phyloP scores from a whole-genome alignment of 129 eudicot species.

The Gnaphalium uliginosum region DNA sequence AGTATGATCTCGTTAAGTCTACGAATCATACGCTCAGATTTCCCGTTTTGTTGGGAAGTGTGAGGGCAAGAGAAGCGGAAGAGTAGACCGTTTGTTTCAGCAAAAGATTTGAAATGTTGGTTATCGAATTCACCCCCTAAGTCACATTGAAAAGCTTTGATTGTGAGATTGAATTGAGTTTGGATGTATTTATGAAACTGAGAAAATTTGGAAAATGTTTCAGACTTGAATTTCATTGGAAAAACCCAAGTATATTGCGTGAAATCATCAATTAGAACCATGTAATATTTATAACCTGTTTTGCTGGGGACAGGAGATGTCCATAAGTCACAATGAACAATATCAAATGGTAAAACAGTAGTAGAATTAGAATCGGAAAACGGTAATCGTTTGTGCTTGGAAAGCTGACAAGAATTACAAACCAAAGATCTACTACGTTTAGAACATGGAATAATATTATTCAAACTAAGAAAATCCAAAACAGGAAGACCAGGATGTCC shows the following conservation, averaged over 20 bases:
- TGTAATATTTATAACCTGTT: slow-evolving; percentile 1
- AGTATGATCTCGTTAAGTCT: not conserved
- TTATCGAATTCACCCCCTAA: slow-evolving; percentile 20
- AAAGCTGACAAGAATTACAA: not conserved
- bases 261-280: not conserved
- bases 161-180: not conserved
- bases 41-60: slow-evolving; percentile 19
- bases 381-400: not conserved
- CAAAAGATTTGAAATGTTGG: not conserved
- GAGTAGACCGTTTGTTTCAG: not conserved
- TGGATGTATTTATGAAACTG: not conserved
- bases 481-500: not conserved
- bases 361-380: not conserved
- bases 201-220: not conserved
- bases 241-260: not conserved
- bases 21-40: not conserved
- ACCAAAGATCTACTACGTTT: not conserved
- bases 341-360: not conserved
- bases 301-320: not conserved
- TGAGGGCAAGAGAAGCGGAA: slow-evolving; percentile 14
- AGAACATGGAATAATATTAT: not conserved
- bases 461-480: not conserved
- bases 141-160: not conserved
- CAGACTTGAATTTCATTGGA: not conserved
- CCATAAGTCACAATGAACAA: slow-evolving; percentile 5